Percentiles rank a stretch among this genome's conserved stretches.
Evolutionary conservation across 78 protist species (phyloP).

Genomic region (Dictyostelium capitatum): DNA sequence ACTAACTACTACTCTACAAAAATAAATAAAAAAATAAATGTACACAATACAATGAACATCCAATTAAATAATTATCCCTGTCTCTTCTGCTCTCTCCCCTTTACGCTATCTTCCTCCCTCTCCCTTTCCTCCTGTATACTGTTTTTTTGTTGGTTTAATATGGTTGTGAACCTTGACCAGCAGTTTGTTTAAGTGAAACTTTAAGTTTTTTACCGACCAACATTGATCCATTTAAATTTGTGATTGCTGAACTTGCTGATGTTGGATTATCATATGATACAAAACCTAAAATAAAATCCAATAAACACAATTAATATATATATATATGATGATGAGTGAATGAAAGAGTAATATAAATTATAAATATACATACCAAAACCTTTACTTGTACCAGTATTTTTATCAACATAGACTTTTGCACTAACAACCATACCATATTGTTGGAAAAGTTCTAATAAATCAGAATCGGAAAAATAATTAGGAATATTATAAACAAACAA

Average conservation of each 20-base stretch:
- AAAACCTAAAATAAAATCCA: slow-evolving; percentile 70
- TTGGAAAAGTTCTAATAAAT: slow-evolving; percentile 69
- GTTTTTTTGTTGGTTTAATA: slow-evolving; percentile 5
- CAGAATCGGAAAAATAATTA: slow-evolving; percentile 76
- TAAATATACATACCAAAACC: slow-evolving; percentile 85
- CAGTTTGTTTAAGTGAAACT: slow-evolving; percentile 84
- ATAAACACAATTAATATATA: not conserved
- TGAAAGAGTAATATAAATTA: no score
- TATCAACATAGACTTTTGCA: slow-evolving; percentile 88
- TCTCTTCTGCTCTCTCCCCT: not conserved
- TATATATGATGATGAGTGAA: no score
- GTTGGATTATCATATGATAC: slow-evolving; percentile 85
- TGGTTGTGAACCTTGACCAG: slow-evolving; percentile 30
- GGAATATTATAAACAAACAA: slow-evolving; percentile 91
- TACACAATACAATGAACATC: not conserved
- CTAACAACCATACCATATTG: slow-evolving; percentile 87
- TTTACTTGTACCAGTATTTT: slow-evolving; percentile 85
- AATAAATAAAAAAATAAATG: not conserved
- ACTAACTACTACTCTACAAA: no score
- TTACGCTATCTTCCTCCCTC: not conserved
- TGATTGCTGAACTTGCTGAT: slow-evolving; percentile 86
- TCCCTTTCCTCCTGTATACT: not conserved
- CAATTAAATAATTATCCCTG: not conserved
- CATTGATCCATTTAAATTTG: slow-evolving; percentile 84
- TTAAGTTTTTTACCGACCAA: slow-evolving; percentile 88